A percentile compares a stretch with the other conserved stretches of the same genome.
Conservation (phyloP, 1,284 basidiomycete species). For the Cutaneotrichosporon daszewskae region DNA sequence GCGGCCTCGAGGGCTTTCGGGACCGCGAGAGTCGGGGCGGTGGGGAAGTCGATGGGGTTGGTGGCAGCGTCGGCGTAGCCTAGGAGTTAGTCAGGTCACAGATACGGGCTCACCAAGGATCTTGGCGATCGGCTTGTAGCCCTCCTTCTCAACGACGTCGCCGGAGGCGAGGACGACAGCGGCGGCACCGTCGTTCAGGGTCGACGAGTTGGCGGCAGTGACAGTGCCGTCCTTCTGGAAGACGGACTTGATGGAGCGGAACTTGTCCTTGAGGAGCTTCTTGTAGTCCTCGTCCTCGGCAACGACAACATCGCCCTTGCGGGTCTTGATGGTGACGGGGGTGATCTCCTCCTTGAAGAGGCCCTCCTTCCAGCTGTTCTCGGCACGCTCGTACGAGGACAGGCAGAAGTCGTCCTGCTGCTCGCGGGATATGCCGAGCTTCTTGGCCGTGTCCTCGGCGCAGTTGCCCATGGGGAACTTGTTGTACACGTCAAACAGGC, state of each 20-base stretch:
- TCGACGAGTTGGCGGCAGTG: conserved; percentile 94
- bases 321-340: conserved; percentile 49
- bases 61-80: conserved; percentile 95
- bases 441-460: conserved; percentile 79
- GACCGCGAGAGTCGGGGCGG: conserved; percentile 85
- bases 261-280: conserved; percentile 86
- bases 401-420: conserved; percentile 84
- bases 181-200: conserved; percentile 94
- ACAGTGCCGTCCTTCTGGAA: conserved; percentile 87
- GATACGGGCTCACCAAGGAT: no score
- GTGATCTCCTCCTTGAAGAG: conserved; percentile 65
- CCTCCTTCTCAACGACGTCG: conserved; percentile 79
- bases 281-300: conserved; percentile 98
- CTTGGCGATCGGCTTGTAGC: conserved; percentile 82
- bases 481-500: conserved; percentile 94
- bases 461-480: conserved; percentile 96
- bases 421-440: conserved; percentile 76
- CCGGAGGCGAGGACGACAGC: conserved; percentile 90
- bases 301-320: conserved; percentile 85
- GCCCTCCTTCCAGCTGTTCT: conserved; percentile 80
- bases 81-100: no score
- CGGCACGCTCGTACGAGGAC: conserved; percentile 89
- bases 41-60: conserved; percentile 95
- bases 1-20: conserved; percentile 85
- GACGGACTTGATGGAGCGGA: conserved; percentile 75